A percentile compares a stretch with the other conserved stretches of the same genome.
Evolutionary conservation across 1,284 basidiomycete species (phyloP).

Genomic region (Cerioporus squamosus): DNA sequence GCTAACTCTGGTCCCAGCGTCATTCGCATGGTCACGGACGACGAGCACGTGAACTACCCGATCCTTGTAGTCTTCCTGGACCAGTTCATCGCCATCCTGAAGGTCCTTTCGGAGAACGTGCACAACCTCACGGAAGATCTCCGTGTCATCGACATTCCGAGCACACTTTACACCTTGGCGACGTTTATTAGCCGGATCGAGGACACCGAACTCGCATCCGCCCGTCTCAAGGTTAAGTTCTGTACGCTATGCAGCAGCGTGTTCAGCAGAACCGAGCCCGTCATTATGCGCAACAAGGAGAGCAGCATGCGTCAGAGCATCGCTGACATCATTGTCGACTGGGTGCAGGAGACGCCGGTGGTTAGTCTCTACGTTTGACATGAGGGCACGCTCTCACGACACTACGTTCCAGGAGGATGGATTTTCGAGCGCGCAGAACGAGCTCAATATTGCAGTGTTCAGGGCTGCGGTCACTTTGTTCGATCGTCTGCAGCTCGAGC

Average conservation of each 20-base stretch:
- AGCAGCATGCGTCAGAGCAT: constrained; percentile 65
- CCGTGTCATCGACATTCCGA: constrained; percentile 72
- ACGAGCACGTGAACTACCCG: constrained; percentile 51
- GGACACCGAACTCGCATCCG: constrained; percentile 57
- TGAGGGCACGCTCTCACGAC: background rate
- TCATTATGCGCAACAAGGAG: constrained; percentile 70
- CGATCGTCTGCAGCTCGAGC: constrained; percentile 73
- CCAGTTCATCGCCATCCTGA: constrained; percentile 79
- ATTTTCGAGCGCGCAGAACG: constrained; percentile 39
- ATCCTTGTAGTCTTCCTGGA: constrained; percentile 73
- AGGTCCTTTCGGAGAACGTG: constrained; percentile 78
- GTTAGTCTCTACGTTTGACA: constrained; percentile 41
- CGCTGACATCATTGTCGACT: constrained; percentile 76
- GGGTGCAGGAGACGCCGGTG: constrained; percentile 60
- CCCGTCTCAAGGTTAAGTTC: constrained; percentile 79
- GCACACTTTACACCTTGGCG: constrained; percentile 66
- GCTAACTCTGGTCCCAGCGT: constrained; percentile 38
- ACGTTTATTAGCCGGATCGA: constrained; percentile 69
- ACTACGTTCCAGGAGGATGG: constrained; percentile 1
- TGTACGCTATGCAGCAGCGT: constrained; percentile 75
- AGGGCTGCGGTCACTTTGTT: constrained; percentile 76
- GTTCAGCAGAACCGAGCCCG: constrained; percentile 62
- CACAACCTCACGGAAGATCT: constrained; percentile 59
- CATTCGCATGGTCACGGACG: constrained; percentile 47
- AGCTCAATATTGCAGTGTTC: constrained; percentile 76